phyloP scores from a whole-genome alignment of 345 rosid species.

The Turritis glabra region DNA sequence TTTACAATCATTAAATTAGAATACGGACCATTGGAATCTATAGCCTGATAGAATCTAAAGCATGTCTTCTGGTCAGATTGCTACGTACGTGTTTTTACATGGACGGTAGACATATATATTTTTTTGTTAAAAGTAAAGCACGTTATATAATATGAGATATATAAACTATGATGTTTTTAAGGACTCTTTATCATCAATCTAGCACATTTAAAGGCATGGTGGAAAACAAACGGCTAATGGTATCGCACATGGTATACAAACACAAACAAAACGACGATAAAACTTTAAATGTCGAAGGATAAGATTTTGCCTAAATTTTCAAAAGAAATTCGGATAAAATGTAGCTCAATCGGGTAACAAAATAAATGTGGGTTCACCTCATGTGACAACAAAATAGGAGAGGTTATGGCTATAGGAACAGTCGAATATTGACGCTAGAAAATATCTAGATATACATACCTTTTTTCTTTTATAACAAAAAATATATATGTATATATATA shows the following conservation, averaged over 20 bases:
- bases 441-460: conserved; percentile 5
- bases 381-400: conserved; percentile 19
- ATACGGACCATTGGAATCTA: conserved; percentile 28
- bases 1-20: background rate
- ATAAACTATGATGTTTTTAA: background rate
- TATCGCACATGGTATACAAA: conserved; percentile 29
- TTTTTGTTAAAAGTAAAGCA: background rate
- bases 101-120: background rate
- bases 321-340: conserved; percentile 29
- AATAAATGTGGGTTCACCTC: conserved; percentile 27
- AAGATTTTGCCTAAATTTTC: conserved; percentile 20
- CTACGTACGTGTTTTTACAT: conserved; percentile 28
- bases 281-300: conserved; percentile 29
- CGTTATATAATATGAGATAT: background rate
- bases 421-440: conserved; percentile 20
- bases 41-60: conserved; percentile 18
- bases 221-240: conserved; percentile 22
- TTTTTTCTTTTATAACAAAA: no score
- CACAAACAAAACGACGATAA: conserved; percentile 33
- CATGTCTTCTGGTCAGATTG: conserved; percentile 28
- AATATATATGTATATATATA: no score
- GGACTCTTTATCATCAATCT: background rate
- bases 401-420: conserved; percentile 4
- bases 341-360: conserved; percentile 27
- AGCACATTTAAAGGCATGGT: conserved; percentile 13